phyloP scores from a whole-genome alignment of 1,284 basidiomycete genomes.

The Tilletia walkeri region DNA sequence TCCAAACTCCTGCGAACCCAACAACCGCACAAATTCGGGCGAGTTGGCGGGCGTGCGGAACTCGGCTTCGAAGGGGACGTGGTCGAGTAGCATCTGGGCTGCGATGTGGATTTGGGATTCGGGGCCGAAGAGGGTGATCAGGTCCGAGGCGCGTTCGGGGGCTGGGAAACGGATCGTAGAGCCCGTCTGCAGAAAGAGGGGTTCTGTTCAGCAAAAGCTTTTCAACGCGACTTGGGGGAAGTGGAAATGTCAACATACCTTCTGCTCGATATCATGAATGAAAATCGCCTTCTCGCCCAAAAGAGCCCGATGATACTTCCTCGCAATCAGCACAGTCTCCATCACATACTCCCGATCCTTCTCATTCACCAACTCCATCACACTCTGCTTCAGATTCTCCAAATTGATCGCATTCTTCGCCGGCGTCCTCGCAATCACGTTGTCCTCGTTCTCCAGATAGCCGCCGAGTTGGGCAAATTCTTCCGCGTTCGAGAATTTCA shows the following conservation, averaged over 20 bases:
- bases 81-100: slow-evolving; percentile 87
- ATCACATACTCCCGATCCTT: slow-evolving; percentile 98
- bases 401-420: slow-evolving; percentile 95
- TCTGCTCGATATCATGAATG: slow-evolving; percentile 92
- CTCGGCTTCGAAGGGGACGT: slow-evolving; percentile 95
- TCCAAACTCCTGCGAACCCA: slow-evolving; percentile 74
- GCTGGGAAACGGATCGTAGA: slow-evolving; percentile 91
- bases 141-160: slow-evolving; percentile 86
- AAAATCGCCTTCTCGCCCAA: slow-evolving; percentile 95
- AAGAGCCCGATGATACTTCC: slow-evolving; percentile 89
- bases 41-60: slow-evolving; percentile 80
- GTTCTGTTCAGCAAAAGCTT: background rate
- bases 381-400: slow-evolving; percentile 90
- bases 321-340: slow-evolving; percentile 86
- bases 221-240: too few relatives aligned
- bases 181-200: slow-evolving; percentile 64
- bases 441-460: slow-evolving; percentile 97
- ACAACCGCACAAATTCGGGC: slow-evolving; percentile 72
- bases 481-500: slow-evolving; percentile 95
- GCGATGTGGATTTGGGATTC: slow-evolving; percentile 96
- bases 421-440: slow-evolving; percentile 93
- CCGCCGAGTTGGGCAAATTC: slow-evolving; percentile 93
- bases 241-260: slow-evolving; percentile 55
- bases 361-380: slow-evolving; percentile 95
- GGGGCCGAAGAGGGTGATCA: slow-evolving; percentile 90